Evolutionary conservation across 192 early-diverging fungal species (phyloP), one percentile per base, ranked within the genome.

Genomic region (Coemansia reversa): DNA sequence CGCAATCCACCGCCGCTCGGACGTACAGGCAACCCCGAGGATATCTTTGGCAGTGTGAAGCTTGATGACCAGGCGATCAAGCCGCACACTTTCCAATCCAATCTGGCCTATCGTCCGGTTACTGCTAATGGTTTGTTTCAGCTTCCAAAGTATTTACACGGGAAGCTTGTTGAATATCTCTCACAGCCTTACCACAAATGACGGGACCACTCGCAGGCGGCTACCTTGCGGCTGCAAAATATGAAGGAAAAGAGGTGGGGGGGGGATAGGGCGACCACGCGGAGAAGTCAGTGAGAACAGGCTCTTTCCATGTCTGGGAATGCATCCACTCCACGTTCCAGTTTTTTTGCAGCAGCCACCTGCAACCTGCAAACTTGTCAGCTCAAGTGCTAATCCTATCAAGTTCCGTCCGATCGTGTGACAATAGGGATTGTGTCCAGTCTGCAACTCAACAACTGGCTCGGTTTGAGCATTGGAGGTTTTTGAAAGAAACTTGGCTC

Each of bases 1-100:
- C 69, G 79, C 45, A 76, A 81, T 28, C 79, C 79, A 39, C 74
- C 79, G 65, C 70, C 79, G 55, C 66, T 66, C 27, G 74, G 79
- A 6, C 69, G 79, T 25, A 76, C 74, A 18, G 69, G 63, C 28
- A 66, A 42, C n/a, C 59, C 79, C 23, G 74, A 81, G 39, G 79
- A 81, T 25, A 76, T 81, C 33, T 30, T 81, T 14, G 79, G 79
- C 33, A 66, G 63, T 51, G 74, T 81, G 30, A 47, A 66, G 11
- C 51, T 81, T 6, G 66, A 76, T 51, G 58, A 72, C 61, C 66
- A 70, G 57, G 3, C 4, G 5, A 81, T 81, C 45, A 55, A 57
- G 63, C 57, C 42, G 18, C 64, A 62, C 22, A 64, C 69, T 22
- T 81, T 75, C 56, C 79, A 81, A 63, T 42, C 73, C 51, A 81